Base-by-base conservation (phyloP, 176 grass and related monocot genomes). In the Phyllostachys edulis region DNA sequence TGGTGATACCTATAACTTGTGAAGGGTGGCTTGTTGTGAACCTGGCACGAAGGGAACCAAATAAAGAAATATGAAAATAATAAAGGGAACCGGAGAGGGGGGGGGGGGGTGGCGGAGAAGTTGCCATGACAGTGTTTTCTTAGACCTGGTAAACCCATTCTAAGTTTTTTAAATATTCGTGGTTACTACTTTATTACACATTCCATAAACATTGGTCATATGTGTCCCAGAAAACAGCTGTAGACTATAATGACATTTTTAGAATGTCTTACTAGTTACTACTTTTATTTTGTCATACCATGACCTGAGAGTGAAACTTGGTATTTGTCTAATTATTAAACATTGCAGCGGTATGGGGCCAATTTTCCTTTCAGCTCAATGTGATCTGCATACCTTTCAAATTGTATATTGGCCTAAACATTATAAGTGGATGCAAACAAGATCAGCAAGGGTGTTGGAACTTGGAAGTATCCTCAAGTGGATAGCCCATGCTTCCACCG, bases 301-400 rank as follows among this genome's bases (percentile, higher is more conserved):
- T 59, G 54, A 6, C 11, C 18, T 36, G 1, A 61, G 4, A 62
- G 40, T 29, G 27, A 62, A 77, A 38, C 17, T 24, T 69, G 44
- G 11, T 74, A 23, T 62, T 80, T 44, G 63, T 80, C 36, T 85
- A 51, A 40, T 67, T 75, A 17, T 50, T 15, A 44, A 75, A 63
- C 36, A 71, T 17, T 49, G 29, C 27, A 69, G 32, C 44, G 67
- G 16, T 15, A 66, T 1, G 9, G 57, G 14, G 49, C 23, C 29
- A 79, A 85, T 20, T 46, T 39, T 79, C 75, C 18, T 27, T 49
- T 76, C 51, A 69, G 50, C 27, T 61, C 21, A 60, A 49, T 76
- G 45, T 82, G 38, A 81, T 75, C 7, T 37, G 12, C 1, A n/a
- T 49, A 68, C 50, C 55, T 13, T 67, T 34, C 18, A 55, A 57